phyloP scores from a whole-genome alignment of 495 filamentous ascomycete genomes.

The Delitschia confertaspora region DNA sequence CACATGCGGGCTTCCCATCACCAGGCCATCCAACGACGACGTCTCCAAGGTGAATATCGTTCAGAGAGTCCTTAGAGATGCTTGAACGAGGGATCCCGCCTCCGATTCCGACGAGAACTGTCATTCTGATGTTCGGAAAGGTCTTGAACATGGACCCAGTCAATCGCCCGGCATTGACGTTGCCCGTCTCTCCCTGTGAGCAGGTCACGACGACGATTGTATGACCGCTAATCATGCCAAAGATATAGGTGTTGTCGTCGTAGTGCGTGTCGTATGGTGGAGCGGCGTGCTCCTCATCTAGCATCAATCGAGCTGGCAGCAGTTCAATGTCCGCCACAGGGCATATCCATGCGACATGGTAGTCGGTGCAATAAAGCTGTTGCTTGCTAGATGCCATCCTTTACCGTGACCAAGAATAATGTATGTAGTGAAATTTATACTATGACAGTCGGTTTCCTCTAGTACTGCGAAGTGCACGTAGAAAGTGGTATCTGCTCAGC shows the following conservation, averaged over 20 bases:
- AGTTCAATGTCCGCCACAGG: constrained; percentile 9
- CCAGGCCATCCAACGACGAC: constrained; percentile 9
- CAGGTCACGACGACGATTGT: constrained; percentile 12
- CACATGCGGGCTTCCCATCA: constrained; percentile 5
- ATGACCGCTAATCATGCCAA: constrained; percentile 9
- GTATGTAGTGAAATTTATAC: too few relatives aligned
- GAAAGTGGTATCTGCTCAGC: too few relatives aligned
- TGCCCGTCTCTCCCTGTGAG: constrained; percentile 8
- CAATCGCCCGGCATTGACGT: constrained; percentile 9
- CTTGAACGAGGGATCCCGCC: constrained; percentile 5
- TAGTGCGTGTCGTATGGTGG: constrained; percentile 7
- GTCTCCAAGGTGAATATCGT: constrained; percentile 10
- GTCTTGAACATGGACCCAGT: constrained; percentile 14
- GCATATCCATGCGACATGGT: constrained; percentile 14
- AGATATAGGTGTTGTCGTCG: constrained; percentile 20
- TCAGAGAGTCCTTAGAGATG: background rate
- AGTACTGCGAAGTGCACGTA: too few relatives aligned
- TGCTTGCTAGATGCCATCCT: constrained; percentile 5
- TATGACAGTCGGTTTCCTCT: too few relatives aligned
- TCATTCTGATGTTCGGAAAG: constrained; percentile 17
- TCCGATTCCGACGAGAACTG: constrained; percentile 11
- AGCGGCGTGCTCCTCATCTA: constrained; percentile 8
- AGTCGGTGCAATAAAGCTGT: constrained; percentile 8
- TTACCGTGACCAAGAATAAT: too few relatives aligned
- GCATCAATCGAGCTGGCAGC: constrained; percentile 7